phyloP scores from a whole-genome alignment of 2,329 filamentous ascomycete genomes.

The Ceratocystis diversiconidia region DNA sequence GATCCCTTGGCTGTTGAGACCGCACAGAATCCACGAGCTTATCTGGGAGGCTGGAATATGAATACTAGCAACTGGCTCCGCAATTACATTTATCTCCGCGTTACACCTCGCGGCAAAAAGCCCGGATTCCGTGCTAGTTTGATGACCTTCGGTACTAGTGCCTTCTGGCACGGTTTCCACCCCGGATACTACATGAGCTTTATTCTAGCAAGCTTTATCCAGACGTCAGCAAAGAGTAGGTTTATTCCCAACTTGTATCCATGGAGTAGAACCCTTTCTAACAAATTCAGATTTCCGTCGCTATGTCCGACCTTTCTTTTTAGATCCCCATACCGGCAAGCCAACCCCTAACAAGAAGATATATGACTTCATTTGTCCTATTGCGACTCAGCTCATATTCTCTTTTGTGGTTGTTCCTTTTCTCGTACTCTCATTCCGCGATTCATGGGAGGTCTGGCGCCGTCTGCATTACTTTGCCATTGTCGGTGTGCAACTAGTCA shows the following conservation, averaged over 20 bases:
- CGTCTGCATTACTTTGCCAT: constrained; percentile 82
- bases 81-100: constrained; percentile 89
- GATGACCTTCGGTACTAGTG: constrained; percentile 86
- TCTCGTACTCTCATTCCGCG: constrained; percentile 58
- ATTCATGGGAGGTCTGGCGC: constrained; percentile 63
- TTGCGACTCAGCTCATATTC: constrained; percentile 70
- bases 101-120: constrained; percentile 90
- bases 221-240: constrained; percentile 84
- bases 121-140: constrained; percentile 89
- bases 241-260: neutral
- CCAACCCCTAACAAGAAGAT: constrained; percentile 62
- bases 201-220: constrained; percentile 75
- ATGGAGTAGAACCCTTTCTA: constrained; percentile 16
- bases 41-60: constrained; percentile 91
- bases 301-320: constrained; percentile 80
- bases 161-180: constrained; percentile 96
- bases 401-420: constrained; percentile 76
- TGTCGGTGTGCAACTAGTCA: constrained; percentile 47
- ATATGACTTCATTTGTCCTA: constrained; percentile 66
- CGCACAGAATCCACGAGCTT: constrained; percentile 86
- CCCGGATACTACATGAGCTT: constrained; percentile 93
- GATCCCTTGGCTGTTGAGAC: constrained; percentile 72
- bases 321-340: constrained; percentile 58
- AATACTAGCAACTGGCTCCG: constrained; percentile 96
- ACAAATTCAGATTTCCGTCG: constrained; percentile 61